Evolutionary conservation across 108 stramenopile species (phyloP), one percentile per base, ranked within the genome.

Genomic region (Poteriospumella lacustris): DNA sequence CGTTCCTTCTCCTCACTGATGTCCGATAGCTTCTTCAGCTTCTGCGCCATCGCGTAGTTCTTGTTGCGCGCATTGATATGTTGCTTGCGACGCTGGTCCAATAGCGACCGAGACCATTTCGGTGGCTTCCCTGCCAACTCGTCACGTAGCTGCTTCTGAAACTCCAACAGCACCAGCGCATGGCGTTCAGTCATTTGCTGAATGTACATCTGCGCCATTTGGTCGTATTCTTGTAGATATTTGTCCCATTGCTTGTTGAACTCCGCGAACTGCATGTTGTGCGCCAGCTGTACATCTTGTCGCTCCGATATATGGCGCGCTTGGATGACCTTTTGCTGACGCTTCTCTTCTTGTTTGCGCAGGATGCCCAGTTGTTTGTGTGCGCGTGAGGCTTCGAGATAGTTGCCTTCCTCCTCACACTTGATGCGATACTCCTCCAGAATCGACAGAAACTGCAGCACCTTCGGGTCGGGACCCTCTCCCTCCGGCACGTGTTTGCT

Each of bases 101-200:
- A 68, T 19, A 89, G 78, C 85, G 88, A 87, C 60, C 76, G 43
- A 38, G 85, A 86, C 82, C 87, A 89, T 70, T 89, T 88, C 38
- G 89, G 87, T 9, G 87, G 89, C 60, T 79, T 84, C 43, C 67
- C 43, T 39, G 76, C 47, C 42, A 88, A 76, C 69, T 89, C 87
- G 40, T 78, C 47, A 59, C 87, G 83, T 43, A 89, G 73, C 58
- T 68, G 44, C 67, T 85, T 68, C 75, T 89, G 89, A 44, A 85
- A 84, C 31, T 87, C 88, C 28, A 85, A 77, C 15, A 89, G 60
- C 24, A 80, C 70, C 38, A 79, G 33, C 12, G 79, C 83, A 82
- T 89, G 89, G 43, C 88, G 83, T 79, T 87, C 87, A 0, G 89
- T 88, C 89, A 89, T 89, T 43, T 89, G 88, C 81, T 88, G 82